Base-by-base conservation (phyloP, 495 filamentous ascomycete species). In the Tuber melanosporum region DNA sequence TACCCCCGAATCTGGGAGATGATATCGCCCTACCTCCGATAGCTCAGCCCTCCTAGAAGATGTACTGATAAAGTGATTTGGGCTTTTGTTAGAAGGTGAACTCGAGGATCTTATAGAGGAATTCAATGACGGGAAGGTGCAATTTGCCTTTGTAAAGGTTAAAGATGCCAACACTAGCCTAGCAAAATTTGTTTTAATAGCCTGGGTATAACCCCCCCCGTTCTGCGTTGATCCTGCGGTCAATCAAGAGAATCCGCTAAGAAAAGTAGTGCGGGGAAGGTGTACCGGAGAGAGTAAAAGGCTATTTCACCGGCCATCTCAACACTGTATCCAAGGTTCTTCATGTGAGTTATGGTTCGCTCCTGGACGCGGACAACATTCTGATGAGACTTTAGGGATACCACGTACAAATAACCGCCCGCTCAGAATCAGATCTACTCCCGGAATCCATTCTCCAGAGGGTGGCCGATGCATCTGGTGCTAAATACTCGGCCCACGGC, bases 221-320 rank as follows among this genome's bases (percentile, higher is more conserved):
- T 47, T 71, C 66, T 44, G n/a, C 20, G 2, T 62, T 62, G n/a
- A 41, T 32, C 26, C 32, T n/a, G 36, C 4, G 6, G 36, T 10
- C 22, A n/a, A 42, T 39, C 10, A 41, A 15, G 15, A 47, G 47
- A 39, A 15, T 49, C 69, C 26, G 42, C 76, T 83, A 12, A 83
- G 74, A 44, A 71, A 71, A 71, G 74, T 75, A 87, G 85, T 99
- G 95, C 84, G 95, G 95, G 66, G 94, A 97, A 81, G 96, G 96
- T 75, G 95, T 99, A n/a, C 95, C 95, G 12, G 95, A 98, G 86
- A 88, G 94, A 80, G 98, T 94, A 22, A 98, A 98, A 83, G 95
- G 95, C 41, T 98, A 98, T 83, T 99, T 98, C 82, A 98, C 93
- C 47, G 97, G 94, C 83, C 94, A 99, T 86, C 84, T 94, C 32